phyloP scores from a whole-genome alignment of 352 stramenopile genomes.

The Phytophthora cactorum region DNA sequence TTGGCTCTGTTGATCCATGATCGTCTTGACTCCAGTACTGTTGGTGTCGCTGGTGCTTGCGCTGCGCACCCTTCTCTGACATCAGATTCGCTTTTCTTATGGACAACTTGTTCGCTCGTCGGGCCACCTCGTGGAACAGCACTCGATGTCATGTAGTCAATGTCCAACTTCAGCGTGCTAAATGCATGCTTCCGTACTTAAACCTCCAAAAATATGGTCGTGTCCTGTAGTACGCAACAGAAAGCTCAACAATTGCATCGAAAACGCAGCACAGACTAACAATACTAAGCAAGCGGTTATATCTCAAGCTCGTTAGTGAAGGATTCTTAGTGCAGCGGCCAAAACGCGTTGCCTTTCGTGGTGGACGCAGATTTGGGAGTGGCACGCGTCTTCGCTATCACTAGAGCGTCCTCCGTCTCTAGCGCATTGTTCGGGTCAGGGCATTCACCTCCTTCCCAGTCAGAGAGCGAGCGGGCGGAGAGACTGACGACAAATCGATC shows the following conservation, averaged over 20 bases:
- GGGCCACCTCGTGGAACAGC: neutral
- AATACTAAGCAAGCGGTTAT: neutral
- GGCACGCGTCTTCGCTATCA: conserved; percentile 37
- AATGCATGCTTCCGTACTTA: too few relatives aligned
- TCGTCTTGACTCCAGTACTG: neutral
- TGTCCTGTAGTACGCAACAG: too few relatives aligned
- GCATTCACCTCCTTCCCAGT: conserved; percentile 80
- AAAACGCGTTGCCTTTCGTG: conserved; percentile 25
- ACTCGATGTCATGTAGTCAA: conserved; percentile 1
- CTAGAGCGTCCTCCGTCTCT: conserved; percentile 62
- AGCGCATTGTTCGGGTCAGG: conserved; percentile 68
- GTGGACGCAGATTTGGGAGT: conserved; percentile 11
- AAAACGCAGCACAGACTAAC: neutral
- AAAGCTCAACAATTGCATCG: too few relatives aligned
- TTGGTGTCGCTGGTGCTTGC: neutral
- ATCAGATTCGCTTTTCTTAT: neutral
- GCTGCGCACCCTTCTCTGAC: conserved; percentile 9
- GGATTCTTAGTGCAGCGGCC: conserved; percentile 25
- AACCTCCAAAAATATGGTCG: neutral
- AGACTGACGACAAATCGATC: conserved; percentile 74
- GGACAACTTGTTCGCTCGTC: neutral
- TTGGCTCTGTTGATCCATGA: conserved; percentile 6
- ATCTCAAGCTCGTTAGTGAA: conserved; percentile 10
- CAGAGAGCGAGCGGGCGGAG: conserved; percentile 52
- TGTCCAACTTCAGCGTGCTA: too few relatives aligned